Evolutionary conservation across 352 stramenopile genomes (phyloP).

Genomic region (Phytopythium ostracodes): DNA sequence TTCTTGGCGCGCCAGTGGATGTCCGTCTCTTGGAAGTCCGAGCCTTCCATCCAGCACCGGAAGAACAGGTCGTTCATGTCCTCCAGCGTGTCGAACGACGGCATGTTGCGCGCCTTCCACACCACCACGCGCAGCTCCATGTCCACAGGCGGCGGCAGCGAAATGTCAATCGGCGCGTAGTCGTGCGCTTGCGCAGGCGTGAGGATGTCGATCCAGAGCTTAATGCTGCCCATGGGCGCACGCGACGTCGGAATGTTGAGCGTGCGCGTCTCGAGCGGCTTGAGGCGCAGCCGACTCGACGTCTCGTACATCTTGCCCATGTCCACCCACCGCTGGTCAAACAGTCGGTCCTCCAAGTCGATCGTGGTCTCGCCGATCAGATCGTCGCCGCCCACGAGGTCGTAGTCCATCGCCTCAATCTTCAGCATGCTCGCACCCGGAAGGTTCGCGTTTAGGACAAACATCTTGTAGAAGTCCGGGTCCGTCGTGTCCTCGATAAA

Average conservation of each 20-base stretch:
- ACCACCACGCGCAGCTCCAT: slow-evolving; percentile 92
- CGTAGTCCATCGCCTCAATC: slow-evolving; percentile 90
- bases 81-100: slow-evolving; percentile 78
- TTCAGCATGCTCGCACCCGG: slow-evolving; percentile 83
- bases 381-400: slow-evolving; percentile 88
- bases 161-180: slow-evolving; percentile 84
- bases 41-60: slow-evolving; percentile 84
- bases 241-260: slow-evolving; percentile 84
- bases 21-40: slow-evolving; percentile 84
- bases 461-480: slow-evolving; percentile 92
- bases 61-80: slow-evolving; percentile 94
- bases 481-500: slow-evolving; percentile 85
- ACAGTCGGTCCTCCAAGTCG: slow-evolving; percentile 92
- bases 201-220: slow-evolving; percentile 91
- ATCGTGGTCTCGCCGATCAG: slow-evolving; percentile 92
- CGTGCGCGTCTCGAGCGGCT: slow-evolving; percentile 78
- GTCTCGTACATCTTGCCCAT: slow-evolving; percentile 87
- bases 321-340: slow-evolving; percentile 85
- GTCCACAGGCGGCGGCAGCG: slow-evolving; percentile 68
- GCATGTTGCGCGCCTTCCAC: slow-evolving; percentile 91
- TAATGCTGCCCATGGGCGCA: slow-evolving; percentile 80
- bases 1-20: slow-evolving; percentile 94
- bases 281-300: slow-evolving; percentile 53
- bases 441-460: slow-evolving; percentile 78
- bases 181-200: slow-evolving; percentile 66